These are phyloP conservation scores for Leccinum variicolor DNA, from an alignment of 768 basidiomycete species.

Conservation along the genomic window DNA sequence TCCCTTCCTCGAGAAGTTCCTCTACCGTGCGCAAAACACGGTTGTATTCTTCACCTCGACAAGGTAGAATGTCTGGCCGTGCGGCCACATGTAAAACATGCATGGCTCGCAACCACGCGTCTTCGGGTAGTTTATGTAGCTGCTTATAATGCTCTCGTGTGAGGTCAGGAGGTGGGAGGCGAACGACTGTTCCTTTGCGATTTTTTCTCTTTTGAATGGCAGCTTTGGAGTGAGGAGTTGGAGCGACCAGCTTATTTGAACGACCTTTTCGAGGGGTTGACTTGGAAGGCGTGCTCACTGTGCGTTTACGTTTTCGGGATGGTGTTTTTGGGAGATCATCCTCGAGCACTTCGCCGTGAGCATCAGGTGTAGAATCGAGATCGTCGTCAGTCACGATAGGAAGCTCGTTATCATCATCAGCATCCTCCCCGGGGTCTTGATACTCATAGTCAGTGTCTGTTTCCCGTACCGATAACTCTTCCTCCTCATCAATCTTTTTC, in stretches of 20 bases:
- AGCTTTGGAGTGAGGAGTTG: conserved; percentile 76
- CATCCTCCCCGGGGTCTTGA: conserved; percentile 14
- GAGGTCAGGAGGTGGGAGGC: conserved; percentile 34
- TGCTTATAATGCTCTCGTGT: conserved; percentile 36
- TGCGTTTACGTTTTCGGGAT: conserved; percentile 49
- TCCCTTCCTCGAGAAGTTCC: conserved; percentile 86
- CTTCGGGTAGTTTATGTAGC: conserved; percentile 54
- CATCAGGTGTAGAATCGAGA: conserved; percentile 27
- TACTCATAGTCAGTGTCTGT: conserved; percentile 22
- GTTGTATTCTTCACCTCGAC: conserved; percentile 82
- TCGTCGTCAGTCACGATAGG: conserved; percentile 12
- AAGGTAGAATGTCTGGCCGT: conserved; percentile 85
- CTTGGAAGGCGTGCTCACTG: conserved; percentile 25
- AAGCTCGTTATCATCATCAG: conserved; percentile 21
- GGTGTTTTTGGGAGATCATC: conserved; percentile 48
- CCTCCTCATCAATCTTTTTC: conserved; percentile 22
- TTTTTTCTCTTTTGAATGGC: conserved; percentile 47
- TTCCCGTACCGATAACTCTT: conserved; percentile 15
- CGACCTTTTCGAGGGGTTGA: conserved; percentile 34
- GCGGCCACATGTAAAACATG: conserved; percentile 91
- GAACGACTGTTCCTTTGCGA: conserved; percentile 28
- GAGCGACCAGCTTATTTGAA: conserved; percentile 47
- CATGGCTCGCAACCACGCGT: conserved; percentile 87
- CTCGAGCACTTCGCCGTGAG: conserved; percentile 22
- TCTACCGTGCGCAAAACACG: conserved; percentile 73